Evolutionary conservation across 2,329 filamentous ascomycete species (phyloP), one percentile per base, ranked within the genome.

Genomic region (Blastomyces silverae): DNA sequence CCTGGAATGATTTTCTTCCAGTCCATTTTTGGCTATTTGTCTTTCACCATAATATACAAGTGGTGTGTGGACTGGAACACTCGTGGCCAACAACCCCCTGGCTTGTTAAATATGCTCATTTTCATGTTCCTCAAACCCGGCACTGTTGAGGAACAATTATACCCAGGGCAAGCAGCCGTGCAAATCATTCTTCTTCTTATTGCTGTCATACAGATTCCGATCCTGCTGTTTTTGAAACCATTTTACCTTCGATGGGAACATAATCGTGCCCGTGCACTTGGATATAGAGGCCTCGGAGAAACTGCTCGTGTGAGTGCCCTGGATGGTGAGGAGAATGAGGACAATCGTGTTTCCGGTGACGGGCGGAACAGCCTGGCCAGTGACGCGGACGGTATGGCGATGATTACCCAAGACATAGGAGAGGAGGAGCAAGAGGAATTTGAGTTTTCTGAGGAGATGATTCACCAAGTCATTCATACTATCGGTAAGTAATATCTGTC

Each of bases 1-100:
- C 94, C 94, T 7, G 93, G 94, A 62, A 96, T 99, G 93, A 92
- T 99, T 73, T 99, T 99, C 82, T 97, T 99, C 86, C 95, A 99
- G 81, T 87, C 91, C 69, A 99, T 99, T 75, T 99, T 99, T 70
- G 94, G 94, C 62, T 99, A 99, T 75, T 85, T 99, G 22, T 90
- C 96, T 59, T 82, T 97, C 73, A 91, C 90, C 73, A 97, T 99
- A 73, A 80, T 99, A 71, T 97, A 95, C 84, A 99, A 99, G 80
- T 99, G 95, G 94, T 89, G 85, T 11, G 84, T 96, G 48, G 88
- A 99, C 77, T 99, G 94, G 94, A 79, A 80, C 59, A 86, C 82
- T 13, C 83, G 83, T 53, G 86, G 82, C 52, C 75, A 83, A 70
- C 83, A 85, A 67, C 91, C 95, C 1, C 94, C 95, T 2, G 91